A percentile compares a stretch with the other conserved stretches of the same genome.
phyloP scores from a whole-genome alignment of 1,139 yeast genomes.

The Blastobotrys malaysiensis region DNA sequence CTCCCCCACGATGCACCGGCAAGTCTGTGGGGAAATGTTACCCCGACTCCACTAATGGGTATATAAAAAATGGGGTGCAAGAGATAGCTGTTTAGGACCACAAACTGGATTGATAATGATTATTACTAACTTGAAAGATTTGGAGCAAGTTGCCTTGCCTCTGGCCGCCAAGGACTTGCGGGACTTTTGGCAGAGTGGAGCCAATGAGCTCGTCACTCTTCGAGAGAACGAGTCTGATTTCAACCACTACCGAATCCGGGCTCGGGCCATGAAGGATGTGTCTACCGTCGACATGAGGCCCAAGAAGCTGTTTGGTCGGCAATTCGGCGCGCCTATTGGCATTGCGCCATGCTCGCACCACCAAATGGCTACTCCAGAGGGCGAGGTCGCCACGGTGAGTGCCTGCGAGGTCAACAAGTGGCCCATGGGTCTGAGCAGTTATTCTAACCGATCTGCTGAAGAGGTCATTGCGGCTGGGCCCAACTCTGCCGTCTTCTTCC shows the following conservation, averaged over 20 bases:
- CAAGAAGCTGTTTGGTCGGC: constrained; percentile 37
- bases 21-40: not conserved
- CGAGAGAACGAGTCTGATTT: constrained; percentile 31
- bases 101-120: not conserved
- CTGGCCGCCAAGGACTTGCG: constrained; percentile 26
- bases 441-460: constrained; percentile 30
- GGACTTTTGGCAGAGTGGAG: constrained; percentile 37
- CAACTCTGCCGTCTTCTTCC: constrained; percentile 33
- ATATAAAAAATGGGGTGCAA: not conserved
- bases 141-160: constrained; percentile 25
- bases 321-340: constrained; percentile 50
- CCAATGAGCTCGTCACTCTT: constrained; percentile 34
- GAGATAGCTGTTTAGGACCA: not conserved
- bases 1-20: not conserved
- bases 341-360: constrained; percentile 65
- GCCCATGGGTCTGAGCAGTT: constrained; percentile 35
- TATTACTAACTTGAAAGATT: constrained; percentile 17
- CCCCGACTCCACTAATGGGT: not conserved
- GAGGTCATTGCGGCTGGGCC: constrained; percentile 32
- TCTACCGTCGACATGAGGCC: constrained; percentile 38
- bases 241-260: constrained; percentile 36
- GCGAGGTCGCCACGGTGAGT: constrained; percentile 43
- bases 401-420: constrained; percentile 31
- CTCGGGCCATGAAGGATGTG: constrained; percentile 42
- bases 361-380: constrained; percentile 56